These are phyloP conservation scores for Pseudocercospora fuligena DNA, from an alignment of 2,329 filamentous ascomycete species.

Conservation along the genomic window DNA sequence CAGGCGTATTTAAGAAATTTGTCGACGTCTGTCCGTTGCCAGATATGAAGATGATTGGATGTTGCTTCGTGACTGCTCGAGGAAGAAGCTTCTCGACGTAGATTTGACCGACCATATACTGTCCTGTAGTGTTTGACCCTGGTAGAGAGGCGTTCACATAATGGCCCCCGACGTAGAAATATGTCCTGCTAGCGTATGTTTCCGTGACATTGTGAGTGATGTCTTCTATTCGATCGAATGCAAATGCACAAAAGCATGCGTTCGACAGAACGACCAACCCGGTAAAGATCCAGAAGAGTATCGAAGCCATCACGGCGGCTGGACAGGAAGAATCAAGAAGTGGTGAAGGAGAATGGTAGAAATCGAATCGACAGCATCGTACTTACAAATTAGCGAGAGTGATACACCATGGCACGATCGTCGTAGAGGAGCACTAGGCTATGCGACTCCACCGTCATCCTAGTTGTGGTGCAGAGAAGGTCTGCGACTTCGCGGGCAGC, in stretches of 20 bases:
- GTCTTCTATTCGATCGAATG: conserved; percentile 1
- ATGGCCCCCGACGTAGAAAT: conserved; percentile 34
- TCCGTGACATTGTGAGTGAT: conserved; percentile 1
- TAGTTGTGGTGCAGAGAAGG: neutral
- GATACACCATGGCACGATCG: neutral
- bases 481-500: neutral
- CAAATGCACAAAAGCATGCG: neutral
- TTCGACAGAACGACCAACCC: neutral
- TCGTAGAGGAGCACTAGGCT: neutral
- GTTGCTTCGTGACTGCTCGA: conserved; percentile 19
- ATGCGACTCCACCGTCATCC: neutral
- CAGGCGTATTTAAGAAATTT: conserved; percentile 57
- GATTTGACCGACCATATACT: conserved; percentile 51
- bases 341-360: neutral
- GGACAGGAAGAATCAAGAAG: neutral
- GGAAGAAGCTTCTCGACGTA: conserved; percentile 55
- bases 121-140: conserved; percentile 21
- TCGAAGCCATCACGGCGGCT: neutral
- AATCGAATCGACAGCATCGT: neutral
- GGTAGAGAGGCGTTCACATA: conserved; percentile 31
- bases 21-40: conserved; percentile 44
- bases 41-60: conserved; percentile 52
- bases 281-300: neutral
- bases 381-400: neutral
- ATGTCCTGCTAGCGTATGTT: conserved; percentile 16